phyloP scores from a whole-genome alignment of 2,329 filamentous ascomycete genomes.

The Botrytis aclada region DNA sequence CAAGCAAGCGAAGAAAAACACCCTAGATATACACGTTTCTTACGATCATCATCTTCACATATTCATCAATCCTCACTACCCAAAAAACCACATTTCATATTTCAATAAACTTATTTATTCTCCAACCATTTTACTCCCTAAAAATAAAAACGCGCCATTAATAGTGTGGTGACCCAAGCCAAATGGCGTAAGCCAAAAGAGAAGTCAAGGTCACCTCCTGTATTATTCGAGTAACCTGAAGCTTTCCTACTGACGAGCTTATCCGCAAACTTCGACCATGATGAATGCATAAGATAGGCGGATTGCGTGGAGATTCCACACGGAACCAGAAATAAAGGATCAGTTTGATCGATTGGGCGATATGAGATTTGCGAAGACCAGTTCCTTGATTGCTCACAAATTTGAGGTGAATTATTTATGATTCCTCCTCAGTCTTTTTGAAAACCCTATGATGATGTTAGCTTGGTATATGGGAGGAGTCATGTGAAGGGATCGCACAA shows the following conservation, averaged over 20 bases:
- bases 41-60: not conserved
- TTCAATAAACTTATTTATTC: not conserved
- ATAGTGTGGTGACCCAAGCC: not conserved
- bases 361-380: not conserved
- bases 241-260: not conserved
- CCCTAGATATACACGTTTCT: not conserved
- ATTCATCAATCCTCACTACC: not conserved
- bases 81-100: not conserved
- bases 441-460: constrained; percentile 30
- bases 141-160: not conserved
- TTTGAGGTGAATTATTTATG: not conserved
- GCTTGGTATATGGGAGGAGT: constrained; percentile 1
- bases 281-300: not conserved
- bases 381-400: not conserved
- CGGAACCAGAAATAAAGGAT: not conserved
- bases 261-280: not conserved
- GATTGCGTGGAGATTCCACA: not conserved
- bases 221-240: not conserved
- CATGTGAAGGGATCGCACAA: constrained; percentile 23
- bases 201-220: not conserved
- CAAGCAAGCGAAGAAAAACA: not conserved
- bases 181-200: not conserved
- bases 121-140: not conserved
- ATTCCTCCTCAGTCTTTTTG: constrained; percentile 22
- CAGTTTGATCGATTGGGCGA: not conserved